Conservation (phyloP, 1,284 basidiomycete species). For the Vanrija pseudolonga region DNA sequence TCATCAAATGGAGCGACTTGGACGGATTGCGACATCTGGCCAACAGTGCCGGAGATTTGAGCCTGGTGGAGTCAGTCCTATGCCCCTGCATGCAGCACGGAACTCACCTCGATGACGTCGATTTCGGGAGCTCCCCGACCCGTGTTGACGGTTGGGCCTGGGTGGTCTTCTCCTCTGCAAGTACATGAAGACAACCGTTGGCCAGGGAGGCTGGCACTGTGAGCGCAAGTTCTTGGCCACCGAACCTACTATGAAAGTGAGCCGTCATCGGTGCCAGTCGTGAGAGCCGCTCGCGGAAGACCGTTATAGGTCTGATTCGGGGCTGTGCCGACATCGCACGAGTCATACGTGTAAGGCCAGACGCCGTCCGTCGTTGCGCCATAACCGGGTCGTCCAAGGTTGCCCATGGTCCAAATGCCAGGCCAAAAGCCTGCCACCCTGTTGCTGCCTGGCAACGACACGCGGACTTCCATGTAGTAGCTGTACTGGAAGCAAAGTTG, state of each 20-base stretch:
- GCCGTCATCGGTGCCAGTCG: slow-evolving; percentile 21
- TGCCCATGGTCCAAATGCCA: slow-evolving; percentile 86
- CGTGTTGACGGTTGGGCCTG: slow-evolving; percentile 43
- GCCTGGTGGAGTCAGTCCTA: slow-evolving; percentile 4
- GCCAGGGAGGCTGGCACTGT: slow-evolving; percentile 50
- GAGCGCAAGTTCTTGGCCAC: background rate
- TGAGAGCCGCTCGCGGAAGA: slow-evolving; percentile 34
- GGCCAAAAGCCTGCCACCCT: slow-evolving; percentile 62
- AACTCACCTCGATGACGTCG: slow-evolving; percentile 53
- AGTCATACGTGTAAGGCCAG: slow-evolving; percentile 60
- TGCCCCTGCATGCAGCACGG: background rate
- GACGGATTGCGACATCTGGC: slow-evolving; percentile 59
- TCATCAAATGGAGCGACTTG: slow-evolving; percentile 59
- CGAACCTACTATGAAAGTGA: slow-evolving; percentile 10
- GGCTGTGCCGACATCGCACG: slow-evolving; percentile 79
- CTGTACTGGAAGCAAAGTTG: slow-evolving; percentile 80
- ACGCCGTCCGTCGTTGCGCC: slow-evolving; percentile 66
- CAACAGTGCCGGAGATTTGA: slow-evolving; percentile 23
- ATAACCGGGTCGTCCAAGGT: slow-evolving; percentile 78
- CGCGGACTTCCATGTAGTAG: slow-evolving; percentile 54
- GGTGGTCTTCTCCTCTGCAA: slow-evolving; percentile 53
- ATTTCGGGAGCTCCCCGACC: slow-evolving; percentile 56
- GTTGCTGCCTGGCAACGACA: slow-evolving; percentile 71
- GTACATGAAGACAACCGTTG: slow-evolving; percentile 58
- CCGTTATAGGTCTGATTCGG: slow-evolving; percentile 52